Evolutionary conservation across 2,329 filamentous ascomycete genomes (phyloP).

Genomic region (Colletotrichum lini): DNA sequence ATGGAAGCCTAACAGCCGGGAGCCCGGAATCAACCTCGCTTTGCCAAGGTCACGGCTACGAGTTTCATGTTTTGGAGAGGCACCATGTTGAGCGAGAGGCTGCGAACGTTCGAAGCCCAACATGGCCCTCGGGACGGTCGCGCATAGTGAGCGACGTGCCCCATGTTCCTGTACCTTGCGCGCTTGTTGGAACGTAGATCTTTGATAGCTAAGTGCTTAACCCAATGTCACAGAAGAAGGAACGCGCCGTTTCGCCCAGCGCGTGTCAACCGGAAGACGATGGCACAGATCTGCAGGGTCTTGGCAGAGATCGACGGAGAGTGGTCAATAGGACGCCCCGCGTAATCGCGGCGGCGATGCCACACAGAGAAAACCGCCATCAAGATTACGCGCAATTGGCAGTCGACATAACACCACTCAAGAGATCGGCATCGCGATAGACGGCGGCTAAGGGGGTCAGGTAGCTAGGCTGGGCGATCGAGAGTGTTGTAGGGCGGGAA

Average conservation of each 20-base stretch:
- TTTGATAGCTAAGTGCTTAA: neutral
- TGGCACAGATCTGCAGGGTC: neutral
- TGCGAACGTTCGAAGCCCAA: neutral
- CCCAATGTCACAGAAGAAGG: neutral
- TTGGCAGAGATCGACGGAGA: neutral
- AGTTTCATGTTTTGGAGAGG: constrained; percentile 3
- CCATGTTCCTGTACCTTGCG: neutral
- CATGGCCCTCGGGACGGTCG: neutral
- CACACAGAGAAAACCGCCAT: neutral
- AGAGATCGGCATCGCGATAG: constrained; percentile 8
- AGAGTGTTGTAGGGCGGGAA: constrained; percentile 27
- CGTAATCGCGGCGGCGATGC: neutral
- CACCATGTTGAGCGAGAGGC: neutral
- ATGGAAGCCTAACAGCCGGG: no score
- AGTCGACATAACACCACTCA: constrained; percentile 20
- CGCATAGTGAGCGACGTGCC: neutral
- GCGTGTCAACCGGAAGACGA: neutral
- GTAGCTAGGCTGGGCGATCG: constrained; percentile 16
- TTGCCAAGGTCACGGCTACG: constrained; percentile 6
- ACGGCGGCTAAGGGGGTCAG: constrained; percentile 29
- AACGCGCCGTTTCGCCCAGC: neutral
- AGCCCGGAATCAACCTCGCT: neutral
- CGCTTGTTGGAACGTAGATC: constrained; percentile 12
- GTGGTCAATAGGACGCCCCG: neutral
- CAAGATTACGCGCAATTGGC: neutral